Conservation (phyloP, 495 filamentous ascomycete genomes). For the Penicillium angulare region DNA sequence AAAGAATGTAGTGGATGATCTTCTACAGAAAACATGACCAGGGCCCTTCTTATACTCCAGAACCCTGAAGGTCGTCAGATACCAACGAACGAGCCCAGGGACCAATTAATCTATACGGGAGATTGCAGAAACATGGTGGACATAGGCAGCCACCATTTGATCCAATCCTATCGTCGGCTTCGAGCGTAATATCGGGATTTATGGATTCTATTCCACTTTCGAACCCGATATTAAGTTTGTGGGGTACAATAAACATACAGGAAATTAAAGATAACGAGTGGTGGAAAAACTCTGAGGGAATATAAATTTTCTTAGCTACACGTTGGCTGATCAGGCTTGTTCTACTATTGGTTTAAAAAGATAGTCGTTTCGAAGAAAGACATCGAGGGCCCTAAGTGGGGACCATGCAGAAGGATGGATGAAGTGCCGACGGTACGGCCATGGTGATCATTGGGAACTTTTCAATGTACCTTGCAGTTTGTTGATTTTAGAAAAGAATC, state of each 20-base stretch:
- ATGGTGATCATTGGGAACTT: no score
- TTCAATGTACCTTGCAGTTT: not conserved
- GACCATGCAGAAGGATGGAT: not conserved
- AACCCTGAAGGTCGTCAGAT: not conserved
- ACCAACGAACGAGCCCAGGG: not conserved
- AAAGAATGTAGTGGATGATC: not conserved
- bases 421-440: no score
- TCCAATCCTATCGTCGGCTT: not conserved
- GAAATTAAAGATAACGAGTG: not conserved
- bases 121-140: not conserved
- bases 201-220: not conserved
- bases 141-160: not conserved
- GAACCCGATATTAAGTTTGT: no score
- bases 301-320: not conserved
- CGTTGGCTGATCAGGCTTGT: not conserved
- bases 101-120: not conserved
- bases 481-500: not conserved
- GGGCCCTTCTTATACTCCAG: not conserved
- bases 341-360: not conserved
- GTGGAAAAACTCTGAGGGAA: not conserved
- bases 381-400: slow-evolving; percentile 2
- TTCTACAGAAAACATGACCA: not conserved
- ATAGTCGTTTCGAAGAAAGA: slow-evolving; percentile 12
- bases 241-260: not conserved
- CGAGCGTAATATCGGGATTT: not conserved